Base-by-base conservation (phyloP, 2,329 filamentous ascomycete genomes). In the Monosporascus sp. region DNA sequence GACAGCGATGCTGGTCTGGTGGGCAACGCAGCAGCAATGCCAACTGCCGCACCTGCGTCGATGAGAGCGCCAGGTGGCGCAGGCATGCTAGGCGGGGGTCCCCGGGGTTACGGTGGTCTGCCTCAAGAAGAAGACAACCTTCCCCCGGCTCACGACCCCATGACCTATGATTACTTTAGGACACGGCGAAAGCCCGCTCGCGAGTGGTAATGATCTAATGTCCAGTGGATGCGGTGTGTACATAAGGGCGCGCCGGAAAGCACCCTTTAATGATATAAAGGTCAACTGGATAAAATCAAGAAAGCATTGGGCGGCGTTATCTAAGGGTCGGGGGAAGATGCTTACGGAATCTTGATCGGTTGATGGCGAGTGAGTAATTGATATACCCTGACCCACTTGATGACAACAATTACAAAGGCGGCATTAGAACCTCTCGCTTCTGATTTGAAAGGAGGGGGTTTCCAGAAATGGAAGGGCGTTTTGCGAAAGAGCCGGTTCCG, bases 161-260 rank as follows among this genome's bases (percentile, higher is more conserved):
- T 72, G 59, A 72, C 75, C 54, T 83, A 83, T 58, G 80, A 83
- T 63, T 83, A 83, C 59, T 83, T 83, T 65, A 73, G 81, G 34
- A 27, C 42, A 24, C 42, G 24, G 42, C 24, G 42, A 5, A 46
- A 46, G 42, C 42, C 42, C 42, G 39, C 39, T 42, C 39, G 39
- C 22, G 39, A 42, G 11, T 20, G 18, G 18, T 18, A 42, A 20
- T 18, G 39, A 14, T 20, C 4, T 14, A 14, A 20, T 42, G 14
- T 34, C 11, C 6, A 5, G 18, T 14, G 18, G 22, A 20, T 20
- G 39, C 9, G 18, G 39, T 24, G 39, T 42, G 22, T 24, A 42
- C 22, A 14, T 14, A 34, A 24, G 11, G 39, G 9, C 14, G 18
- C 39, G 17, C 18, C 18, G 17, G 39, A 20, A 24, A 24, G 11